Percentiles rank a stretch among this genome's conserved stretches.
These are phyloP conservation scores for Dendrocalamus sinicus DNA, from an alignment of 176 grass and related monocot species.

Conservation along the genomic window DNA sequence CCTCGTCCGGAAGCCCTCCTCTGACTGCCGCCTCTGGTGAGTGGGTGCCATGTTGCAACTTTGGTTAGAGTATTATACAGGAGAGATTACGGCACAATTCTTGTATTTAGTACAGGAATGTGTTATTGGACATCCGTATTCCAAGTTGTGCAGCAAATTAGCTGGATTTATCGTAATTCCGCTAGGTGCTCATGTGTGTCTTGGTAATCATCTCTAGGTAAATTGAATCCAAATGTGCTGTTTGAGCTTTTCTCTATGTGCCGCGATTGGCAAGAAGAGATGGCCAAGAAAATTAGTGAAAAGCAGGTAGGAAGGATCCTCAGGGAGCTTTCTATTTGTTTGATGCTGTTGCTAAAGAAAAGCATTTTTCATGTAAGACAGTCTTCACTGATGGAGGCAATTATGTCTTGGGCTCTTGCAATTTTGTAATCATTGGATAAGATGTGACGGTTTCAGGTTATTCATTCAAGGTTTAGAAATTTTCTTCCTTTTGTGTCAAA, in stretches of 20 bases:
- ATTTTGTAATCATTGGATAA: not conserved
- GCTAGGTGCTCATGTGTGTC: conserved; percentile 20
- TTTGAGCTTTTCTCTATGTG: conserved; percentile 82
- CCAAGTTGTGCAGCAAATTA: not conserved
- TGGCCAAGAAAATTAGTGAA: conserved; percentile 75
- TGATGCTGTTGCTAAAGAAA: conserved; percentile 14
- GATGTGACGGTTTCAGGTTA: not conserved
- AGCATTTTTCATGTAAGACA: not conserved
- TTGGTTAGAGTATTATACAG: not conserved
- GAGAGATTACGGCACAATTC: not conserved
- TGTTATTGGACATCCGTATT: conserved; percentile 13
- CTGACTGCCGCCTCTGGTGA: conserved; percentile 36
- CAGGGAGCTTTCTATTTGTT: not conserved
- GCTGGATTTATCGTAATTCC: not conserved
- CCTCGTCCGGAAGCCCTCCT: conserved; percentile 62
- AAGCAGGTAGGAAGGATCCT: conserved; percentile 56
- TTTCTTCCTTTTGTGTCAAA: not conserved
- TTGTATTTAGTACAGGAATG: not conserved
- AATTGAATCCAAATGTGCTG: conserved; percentile 72
- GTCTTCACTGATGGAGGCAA: not conserved
- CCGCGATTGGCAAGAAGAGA: conserved; percentile 86
- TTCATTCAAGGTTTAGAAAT: not conserved
- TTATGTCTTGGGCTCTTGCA: not conserved
- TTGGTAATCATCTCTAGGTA: conserved; percentile 50
- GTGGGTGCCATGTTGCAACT: not conserved